Base-by-base conservation (phyloP, 2,329 filamentous ascomycete genomes). In the Leptoxyphium fumago region DNA sequence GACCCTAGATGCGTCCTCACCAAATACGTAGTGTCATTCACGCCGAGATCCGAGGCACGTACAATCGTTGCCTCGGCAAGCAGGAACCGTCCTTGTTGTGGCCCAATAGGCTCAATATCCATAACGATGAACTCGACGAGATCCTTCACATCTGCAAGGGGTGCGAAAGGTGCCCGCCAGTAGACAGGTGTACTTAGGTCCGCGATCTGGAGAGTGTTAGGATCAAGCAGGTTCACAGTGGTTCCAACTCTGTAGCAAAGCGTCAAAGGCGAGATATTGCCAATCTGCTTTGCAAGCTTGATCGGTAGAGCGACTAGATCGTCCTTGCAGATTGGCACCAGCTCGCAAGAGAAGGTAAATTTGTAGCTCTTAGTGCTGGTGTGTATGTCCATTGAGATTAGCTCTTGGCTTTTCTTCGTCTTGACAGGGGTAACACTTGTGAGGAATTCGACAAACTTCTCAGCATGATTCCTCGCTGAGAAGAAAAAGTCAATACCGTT, bases 401-500 rank as follows among this genome's bases (percentile, higher is more conserved):
- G 74, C 62, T 95, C 84, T 58, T 93, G 82, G n/a, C 81, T 83
- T 55, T 88, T 84, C 68, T 91, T 93, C 52, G 78, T 71, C 53
- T 79, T 77, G 46, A 86, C 75, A 1, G 91, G 87, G 1, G 80
- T 76, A 11, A 93, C 82, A 0, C 86, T 89, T 53, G 78, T 78
- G 48, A 95, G 69, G 62, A 95, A 94, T 64, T 96, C 88, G 48
- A 93, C 77, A 61, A 94, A 89, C 57, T 84, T 87, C 59, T 94
- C 86, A 7, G 88, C 89, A 55, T 94, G 84, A 58, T 95, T 98
- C 56, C 85, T 74, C 46, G 83, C 79, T 0, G 85, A 75, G 59
- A 91, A 98, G 72, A 81, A 98, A 64, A 98, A 98, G 62, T 98
- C 91, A 47, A 98, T 80, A 1, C 91, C 91, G 55, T 95, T 87